Evolutionary conservation across 23 red algal genomes (phyloP).

Genomic region (Gracilaria domingensis): DNA sequence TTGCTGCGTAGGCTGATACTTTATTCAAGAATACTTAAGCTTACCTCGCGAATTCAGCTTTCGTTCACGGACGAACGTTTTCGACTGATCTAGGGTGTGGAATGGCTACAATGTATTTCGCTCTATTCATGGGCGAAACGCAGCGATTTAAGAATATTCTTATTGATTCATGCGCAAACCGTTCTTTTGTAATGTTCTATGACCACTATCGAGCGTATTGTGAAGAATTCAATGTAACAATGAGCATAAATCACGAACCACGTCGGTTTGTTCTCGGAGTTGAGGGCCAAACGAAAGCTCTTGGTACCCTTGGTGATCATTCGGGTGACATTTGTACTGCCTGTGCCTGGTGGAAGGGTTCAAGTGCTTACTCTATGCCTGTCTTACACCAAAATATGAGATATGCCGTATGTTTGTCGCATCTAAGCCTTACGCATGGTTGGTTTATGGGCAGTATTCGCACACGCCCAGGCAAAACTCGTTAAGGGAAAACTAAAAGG

Average conservation of each 20-base stretch:
- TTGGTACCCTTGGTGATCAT: no score
- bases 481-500: no score
- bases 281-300: conserved; percentile 7
- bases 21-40: background rate
- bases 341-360: no score
- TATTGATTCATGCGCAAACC: conserved; percentile 47
- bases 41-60: background rate
- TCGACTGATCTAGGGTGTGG: background rate
- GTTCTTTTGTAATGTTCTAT: conserved; percentile 9
- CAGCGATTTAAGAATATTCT: conserved; percentile 1
- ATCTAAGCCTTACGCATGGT: no score
- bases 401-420: no score
- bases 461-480: no score
- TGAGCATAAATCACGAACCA: background rate
- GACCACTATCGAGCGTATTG: conserved; percentile 19
- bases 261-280: background rate
- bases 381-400: no score
- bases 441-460: no score
- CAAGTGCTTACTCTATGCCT: no score
- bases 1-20: background rate
- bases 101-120: background rate
- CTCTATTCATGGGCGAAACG: background rate
- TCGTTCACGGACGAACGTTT: background rate
- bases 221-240: conserved; percentile 27
- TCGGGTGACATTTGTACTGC: no score